Conservation (phyloP, 495 filamentous ascomycete species). For the Platismatia glauca region DNA sequence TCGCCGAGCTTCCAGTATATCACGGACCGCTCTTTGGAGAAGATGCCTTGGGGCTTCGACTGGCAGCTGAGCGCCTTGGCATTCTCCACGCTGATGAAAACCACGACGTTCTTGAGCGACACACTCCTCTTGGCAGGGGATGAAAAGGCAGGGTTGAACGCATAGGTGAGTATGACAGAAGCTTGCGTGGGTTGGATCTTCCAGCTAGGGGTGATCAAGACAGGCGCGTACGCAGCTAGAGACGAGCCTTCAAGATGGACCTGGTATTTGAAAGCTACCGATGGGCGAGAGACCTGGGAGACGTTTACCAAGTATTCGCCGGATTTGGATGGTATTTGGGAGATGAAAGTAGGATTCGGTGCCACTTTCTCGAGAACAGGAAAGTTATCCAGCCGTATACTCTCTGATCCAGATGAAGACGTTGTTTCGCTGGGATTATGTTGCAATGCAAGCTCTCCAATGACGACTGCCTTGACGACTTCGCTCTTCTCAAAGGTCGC, state of each 20-base stretch:
- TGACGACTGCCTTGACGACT: conserved; percentile 61
- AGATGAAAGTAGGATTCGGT: conserved; percentile 84
- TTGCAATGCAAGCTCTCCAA: conserved; percentile 84
- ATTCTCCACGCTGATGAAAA: conserved; percentile 69
- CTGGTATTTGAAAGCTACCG: conserved; percentile 90
- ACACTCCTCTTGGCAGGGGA: conserved; percentile 38
- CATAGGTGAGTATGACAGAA: conserved; percentile 75
- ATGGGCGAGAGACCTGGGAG: conserved; percentile 58
- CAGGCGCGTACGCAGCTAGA: conserved; percentile 59
- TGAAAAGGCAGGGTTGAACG: conserved; percentile 65
- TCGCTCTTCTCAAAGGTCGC: conserved; percentile 70
- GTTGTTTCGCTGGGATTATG: conserved; percentile 56
- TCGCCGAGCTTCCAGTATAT: conserved; percentile 89
- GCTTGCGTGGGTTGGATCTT: conserved; percentile 73
- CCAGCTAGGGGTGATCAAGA: conserved; percentile 74
- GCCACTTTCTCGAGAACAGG: conserved; percentile 85
- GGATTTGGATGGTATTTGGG: conserved; percentile 51
- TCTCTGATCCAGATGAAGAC: conserved; percentile 46
- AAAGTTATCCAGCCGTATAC: conserved; percentile 85
- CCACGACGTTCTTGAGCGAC: conserved; percentile 67
- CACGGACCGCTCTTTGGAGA: conserved; percentile 77
- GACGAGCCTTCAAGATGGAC: conserved; percentile 64
- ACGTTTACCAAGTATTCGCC: conserved; percentile 76
- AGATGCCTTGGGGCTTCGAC: conserved; percentile 66
- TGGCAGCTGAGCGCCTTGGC: conserved; percentile 45